phyloP scores from a whole-genome alignment of 495 filamentous ascomycete species.

The Terfezia claveryi region DNA sequence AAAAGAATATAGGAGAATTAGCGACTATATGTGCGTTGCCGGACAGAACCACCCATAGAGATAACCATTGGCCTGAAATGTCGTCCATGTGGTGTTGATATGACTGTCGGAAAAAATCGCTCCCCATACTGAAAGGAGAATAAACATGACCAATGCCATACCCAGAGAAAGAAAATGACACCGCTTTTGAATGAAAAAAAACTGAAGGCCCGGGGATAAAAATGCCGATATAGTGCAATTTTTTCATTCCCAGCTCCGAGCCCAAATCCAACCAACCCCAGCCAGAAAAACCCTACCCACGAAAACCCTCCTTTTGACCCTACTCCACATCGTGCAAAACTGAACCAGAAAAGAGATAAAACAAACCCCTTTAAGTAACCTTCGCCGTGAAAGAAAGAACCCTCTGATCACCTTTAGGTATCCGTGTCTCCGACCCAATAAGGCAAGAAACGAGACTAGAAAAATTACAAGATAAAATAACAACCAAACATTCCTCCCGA shows the following conservation, averaged over 20 bases:
- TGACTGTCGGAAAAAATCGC: no score
- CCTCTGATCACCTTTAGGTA: constrained; percentile 21
- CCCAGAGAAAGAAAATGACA: not conserved
- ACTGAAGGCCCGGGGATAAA: not conserved
- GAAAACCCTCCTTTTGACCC: not conserved
- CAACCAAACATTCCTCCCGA: constrained; percentile 19
- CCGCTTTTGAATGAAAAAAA: not conserved
- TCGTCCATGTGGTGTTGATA: no score
- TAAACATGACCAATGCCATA: constrained; percentile 1
- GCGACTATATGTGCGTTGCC: constrained; percentile 10
- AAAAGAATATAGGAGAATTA: constrained; percentile 6
- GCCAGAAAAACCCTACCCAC: not conserved
- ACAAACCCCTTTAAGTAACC: constrained; percentile 17
- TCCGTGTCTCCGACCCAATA: constrained; percentile 17
- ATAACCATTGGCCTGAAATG: not conserved
- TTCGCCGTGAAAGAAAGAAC: constrained; percentile 19
- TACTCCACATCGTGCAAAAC: not conserved
- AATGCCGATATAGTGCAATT: not conserved
- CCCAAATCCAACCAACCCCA: not conserved
- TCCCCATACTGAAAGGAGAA: not conserved
- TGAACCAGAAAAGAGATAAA: not conserved
- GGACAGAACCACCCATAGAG: constrained; percentile 4
- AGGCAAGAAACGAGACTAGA: constrained; percentile 6
- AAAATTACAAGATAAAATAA: constrained; percentile 20
- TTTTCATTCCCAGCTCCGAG: not conserved